Conservation (phyloP, 305 asterid genomes). For the Striga hermonthica region DNA sequence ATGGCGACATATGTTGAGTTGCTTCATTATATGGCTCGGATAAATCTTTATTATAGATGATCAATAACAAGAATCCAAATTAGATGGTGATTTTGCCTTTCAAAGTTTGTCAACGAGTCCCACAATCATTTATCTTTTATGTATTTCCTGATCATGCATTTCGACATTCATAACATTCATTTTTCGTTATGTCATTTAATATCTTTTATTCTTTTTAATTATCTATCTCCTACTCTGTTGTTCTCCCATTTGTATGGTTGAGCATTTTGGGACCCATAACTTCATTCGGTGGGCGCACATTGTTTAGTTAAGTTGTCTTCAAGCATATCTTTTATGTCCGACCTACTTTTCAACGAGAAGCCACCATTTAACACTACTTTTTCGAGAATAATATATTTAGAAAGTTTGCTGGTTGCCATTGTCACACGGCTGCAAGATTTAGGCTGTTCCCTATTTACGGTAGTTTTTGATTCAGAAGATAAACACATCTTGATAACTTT, state of each 20-base stretch:
- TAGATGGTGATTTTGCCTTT: background rate
- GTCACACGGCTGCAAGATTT: background rate
- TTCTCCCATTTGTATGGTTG: background rate
- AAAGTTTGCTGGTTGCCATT: background rate
- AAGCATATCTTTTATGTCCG: background rate
- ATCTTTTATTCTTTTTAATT: background rate
- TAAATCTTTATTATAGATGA: background rate
- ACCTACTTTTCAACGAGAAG: slow-evolving; percentile 1
- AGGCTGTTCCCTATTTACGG: background rate
- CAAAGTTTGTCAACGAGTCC: background rate
- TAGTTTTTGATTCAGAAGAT: background rate
- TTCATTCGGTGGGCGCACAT: slow-evolving; percentile 1
- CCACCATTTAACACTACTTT: background rate
- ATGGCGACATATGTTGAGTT: background rate
- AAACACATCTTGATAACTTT: background rate
- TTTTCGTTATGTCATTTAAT: background rate
- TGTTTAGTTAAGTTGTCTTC: background rate
- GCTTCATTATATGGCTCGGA: background rate
- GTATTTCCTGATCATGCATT: background rate
- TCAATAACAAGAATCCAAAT: background rate
- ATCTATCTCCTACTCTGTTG: background rate
- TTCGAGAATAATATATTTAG: background rate
- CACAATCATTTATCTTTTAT: background rate
- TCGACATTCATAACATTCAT: background rate
- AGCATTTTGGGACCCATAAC: background rate